A percentile compares a stretch with the other conserved stretches of the same genome.
These are phyloP conservation scores for Onygenales sp. DNA, from an alignment of 2,329 filamentous ascomycete species.

Conservation along the genomic window DNA sequence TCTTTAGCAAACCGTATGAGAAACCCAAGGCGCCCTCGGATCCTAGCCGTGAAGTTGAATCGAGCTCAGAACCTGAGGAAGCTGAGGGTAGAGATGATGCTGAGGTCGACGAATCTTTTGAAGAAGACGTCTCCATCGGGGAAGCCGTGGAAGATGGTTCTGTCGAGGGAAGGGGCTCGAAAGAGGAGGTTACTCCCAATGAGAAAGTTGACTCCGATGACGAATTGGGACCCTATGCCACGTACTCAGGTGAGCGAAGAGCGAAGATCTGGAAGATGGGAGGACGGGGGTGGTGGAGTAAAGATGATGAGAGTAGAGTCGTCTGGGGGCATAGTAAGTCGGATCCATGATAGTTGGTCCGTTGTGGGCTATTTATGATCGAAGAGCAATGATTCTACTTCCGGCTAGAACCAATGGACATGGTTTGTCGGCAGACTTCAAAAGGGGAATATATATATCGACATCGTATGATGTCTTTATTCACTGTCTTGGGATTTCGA, in stretches of 20 bases:
- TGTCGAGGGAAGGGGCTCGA: not conserved
- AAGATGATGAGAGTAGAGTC: slow-evolving; percentile 9
- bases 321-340: not conserved
- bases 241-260: not conserved
- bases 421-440: too few relatives aligned
- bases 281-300: slow-evolving; percentile 10
- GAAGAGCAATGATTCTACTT: too few relatives aligned
- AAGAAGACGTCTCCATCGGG: not conserved
- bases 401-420: too few relatives aligned
- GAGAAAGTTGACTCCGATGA: not conserved
- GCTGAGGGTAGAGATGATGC: not conserved
- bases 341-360: too few relatives aligned
- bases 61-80: not conserved
- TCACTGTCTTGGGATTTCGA: too few relatives aligned
- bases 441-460: too few relatives aligned
- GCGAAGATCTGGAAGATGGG: slow-evolving; percentile 3
- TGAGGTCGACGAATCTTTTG: not conserved
- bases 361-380: too few relatives aligned
- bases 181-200: too few relatives aligned
- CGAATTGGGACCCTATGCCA: too few relatives aligned
- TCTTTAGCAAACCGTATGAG: not conserved
- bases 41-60: not conserved
- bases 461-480: too few relatives aligned
- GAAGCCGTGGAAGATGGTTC: not conserved
- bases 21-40: not conserved